These are phyloP conservation scores for Juncus inflexus DNA, from an alignment of 176 grass and related monocot genomes.

Conservation along the genomic window DNA sequence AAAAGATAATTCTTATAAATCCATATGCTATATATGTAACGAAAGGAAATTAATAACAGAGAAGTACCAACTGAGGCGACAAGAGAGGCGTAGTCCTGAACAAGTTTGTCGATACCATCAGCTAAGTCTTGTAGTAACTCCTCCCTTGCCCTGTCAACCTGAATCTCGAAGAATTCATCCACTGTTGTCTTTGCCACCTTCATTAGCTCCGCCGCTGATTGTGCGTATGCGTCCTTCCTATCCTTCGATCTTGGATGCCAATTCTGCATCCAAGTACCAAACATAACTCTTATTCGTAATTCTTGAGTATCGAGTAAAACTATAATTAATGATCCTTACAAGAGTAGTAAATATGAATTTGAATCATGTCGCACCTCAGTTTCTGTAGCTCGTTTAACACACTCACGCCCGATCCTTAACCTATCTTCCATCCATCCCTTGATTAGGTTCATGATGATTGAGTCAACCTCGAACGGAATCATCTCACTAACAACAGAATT, in stretches of 20 bases:
- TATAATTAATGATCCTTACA: too few relatives aligned
- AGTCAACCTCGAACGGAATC: constrained; percentile 39
- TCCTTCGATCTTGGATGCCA: constrained; percentile 65
- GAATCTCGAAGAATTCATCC: constrained; percentile 61
- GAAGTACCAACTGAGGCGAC: constrained; percentile 40
- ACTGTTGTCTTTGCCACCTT: constrained; percentile 53
- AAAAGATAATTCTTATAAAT: not conserved
- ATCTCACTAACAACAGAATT: constrained; percentile 27
- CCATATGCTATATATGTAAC: too few relatives aligned
- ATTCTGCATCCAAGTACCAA: constrained; percentile 22
- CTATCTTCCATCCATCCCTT: constrained; percentile 60
- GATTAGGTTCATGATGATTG: constrained; percentile 34
- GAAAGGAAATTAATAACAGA: too few relatives aligned
- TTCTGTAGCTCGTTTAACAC: constrained; percentile 53
- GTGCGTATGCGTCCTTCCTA: constrained; percentile 43
- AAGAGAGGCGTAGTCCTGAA: constrained; percentile 48
- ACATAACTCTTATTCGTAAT: not conserved
- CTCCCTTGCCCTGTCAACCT: constrained; percentile 29
- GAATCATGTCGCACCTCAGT: constrained; percentile 35
- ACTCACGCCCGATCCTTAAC: constrained; percentile 37
- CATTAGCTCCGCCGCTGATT: constrained; percentile 66
- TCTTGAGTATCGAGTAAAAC: not conserved
- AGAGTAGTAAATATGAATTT: not conserved
- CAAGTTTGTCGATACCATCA: constrained; percentile 43
- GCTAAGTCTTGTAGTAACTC: constrained; percentile 40